Percentiles rank a stretch among this genome's conserved stretches.
Conservation (phyloP, 768 basidiomycete genomes). For the Sarcodon sp. region DNA sequence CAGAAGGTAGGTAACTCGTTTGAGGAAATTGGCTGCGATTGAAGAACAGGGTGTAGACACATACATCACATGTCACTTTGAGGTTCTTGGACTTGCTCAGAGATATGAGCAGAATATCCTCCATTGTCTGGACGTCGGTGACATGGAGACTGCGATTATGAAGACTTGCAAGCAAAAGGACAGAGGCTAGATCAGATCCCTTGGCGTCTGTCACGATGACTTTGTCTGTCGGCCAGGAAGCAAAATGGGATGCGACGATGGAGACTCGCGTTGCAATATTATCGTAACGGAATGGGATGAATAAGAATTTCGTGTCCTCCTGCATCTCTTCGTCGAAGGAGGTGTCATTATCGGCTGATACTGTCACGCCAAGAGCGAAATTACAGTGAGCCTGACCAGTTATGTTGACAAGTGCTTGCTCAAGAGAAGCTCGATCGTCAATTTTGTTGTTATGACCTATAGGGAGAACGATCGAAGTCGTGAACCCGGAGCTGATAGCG, state of each 20-base stretch:
- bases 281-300: slow-evolving; percentile 60
- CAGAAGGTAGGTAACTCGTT: slow-evolving; percentile 51
- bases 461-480: slow-evolving; percentile 70
- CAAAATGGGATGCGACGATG: slow-evolving; percentile 75
- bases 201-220: slow-evolving; percentile 92
- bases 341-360: slow-evolving; percentile 53
- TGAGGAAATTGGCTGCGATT: slow-evolving; percentile 59
- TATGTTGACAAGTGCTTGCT: slow-evolving; percentile 54
- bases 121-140: slow-evolving; percentile 74
- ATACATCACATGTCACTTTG: slow-evolving; percentile 93
- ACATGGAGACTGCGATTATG: slow-evolving; percentile 84
- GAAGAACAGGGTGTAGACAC: slow-evolving; percentile 88
- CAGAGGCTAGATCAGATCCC: slow-evolving; percentile 84
- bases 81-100: slow-evolving; percentile 90
- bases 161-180: slow-evolving; percentile 87
- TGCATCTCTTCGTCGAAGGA: slow-evolving; percentile 60
- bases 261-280: slow-evolving; percentile 45
- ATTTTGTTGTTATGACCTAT: slow-evolving; percentile 50
- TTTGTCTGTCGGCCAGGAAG: slow-evolving; percentile 83
- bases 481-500: slow-evolving; percentile 84
- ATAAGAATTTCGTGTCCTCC: slow-evolving; percentile 75
- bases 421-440: slow-evolving; percentile 53
- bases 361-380: slow-evolving; percentile 73
- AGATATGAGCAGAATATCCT: slow-evolving; percentile 83
- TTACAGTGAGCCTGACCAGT: slow-evolving; percentile 68